Conservation (phyloP, 1,284 basidiomycete genomes). For the Tylopilus orsonianus region DNA sequence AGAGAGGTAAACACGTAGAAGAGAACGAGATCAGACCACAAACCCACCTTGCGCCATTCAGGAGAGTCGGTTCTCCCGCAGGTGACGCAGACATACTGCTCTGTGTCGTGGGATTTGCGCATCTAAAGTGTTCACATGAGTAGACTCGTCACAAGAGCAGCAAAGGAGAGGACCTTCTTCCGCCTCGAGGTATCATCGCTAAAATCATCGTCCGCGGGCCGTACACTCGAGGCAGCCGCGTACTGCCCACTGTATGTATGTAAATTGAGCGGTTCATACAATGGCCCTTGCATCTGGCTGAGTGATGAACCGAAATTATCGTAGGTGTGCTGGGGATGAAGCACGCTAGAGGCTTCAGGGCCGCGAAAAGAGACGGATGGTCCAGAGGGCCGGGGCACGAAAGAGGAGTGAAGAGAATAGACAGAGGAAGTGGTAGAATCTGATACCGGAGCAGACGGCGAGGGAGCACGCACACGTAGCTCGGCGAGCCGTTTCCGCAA, state of each 20-base stretch:
- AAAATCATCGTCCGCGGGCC: slow-evolving; percentile 27
- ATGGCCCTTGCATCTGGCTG: slow-evolving; percentile 14
- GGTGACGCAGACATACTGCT: slow-evolving; percentile 75
- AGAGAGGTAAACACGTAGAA: slow-evolving; percentile 17
- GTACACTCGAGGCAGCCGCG: slow-evolving; percentile 14
- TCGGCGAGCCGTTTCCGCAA: slow-evolving; percentile 54
- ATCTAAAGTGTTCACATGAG: slow-evolving; percentile 23
- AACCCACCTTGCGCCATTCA: slow-evolving; percentile 76
- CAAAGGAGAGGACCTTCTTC: slow-evolving; percentile 40
- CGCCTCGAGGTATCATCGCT: slow-evolving; percentile 30
- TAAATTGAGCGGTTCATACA: slow-evolving; percentile 23
- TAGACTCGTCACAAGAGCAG: not conserved
- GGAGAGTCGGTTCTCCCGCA: slow-evolving; percentile 81
- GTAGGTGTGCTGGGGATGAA: slow-evolving; percentile 13
- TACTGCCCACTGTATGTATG: slow-evolving; percentile 20
- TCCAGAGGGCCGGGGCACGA: slow-evolving; percentile 7
- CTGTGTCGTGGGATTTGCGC: slow-evolving; percentile 52
- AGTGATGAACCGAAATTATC: slow-evolving; percentile 18
- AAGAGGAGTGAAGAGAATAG: slow-evolving; percentile 21
- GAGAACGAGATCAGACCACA: slow-evolving; percentile 4
- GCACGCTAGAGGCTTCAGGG: slow-evolving; percentile 12
- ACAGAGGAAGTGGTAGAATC: slow-evolving; percentile 19
- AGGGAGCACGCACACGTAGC: slow-evolving; percentile 36
- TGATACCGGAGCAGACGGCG: slow-evolving; percentile 17
- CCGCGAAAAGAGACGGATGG: slow-evolving; percentile 14